Base-by-base conservation (phyloP, 192 early-diverging fungal genomes). In the Nowakowskiella sp. region DNA sequence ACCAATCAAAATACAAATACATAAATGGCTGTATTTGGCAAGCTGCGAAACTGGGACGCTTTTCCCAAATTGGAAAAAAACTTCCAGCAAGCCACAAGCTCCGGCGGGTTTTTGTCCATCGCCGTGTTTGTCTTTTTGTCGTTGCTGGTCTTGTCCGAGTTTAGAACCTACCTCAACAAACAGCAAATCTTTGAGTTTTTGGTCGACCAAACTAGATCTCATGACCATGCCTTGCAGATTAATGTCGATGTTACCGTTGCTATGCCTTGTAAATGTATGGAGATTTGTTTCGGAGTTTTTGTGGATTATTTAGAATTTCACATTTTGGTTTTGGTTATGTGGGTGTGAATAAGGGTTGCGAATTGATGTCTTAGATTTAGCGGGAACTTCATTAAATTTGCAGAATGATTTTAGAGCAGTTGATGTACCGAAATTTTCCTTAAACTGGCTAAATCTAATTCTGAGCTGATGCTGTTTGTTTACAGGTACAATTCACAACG, bases 41-140 rank as follows among this genome's bases (percentile, higher is more conserved):
- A n/a, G n/a, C n/a, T n/a, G n/a, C n/a, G n/a, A n/a, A n/a, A n/a
- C n/a, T n/a, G n/a, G n/a, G 91, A 95, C 72, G 92, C 85, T 6
- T 95, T 95, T 54, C 85, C 84, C 13, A 95, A 95, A 65, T 81
- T 93, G 36, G 91, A 95, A 52, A 61, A 67, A 24, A 82, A 84
- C 33, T 84, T 88, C 54, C 84, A 88, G 49, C 64, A 81, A 42
- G 66, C 79, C 26, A 87, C 85, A 26, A 70, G 78, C 3, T 71
- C 83, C 0, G 91, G 92, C 42, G 73, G 73, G 22, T 44, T 91
- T 21, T 49, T 89, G 46, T 90, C 90, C 0, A 31, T 92, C 1
- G 30, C 87, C 1, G 78, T 93, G 21, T 58, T 78, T 1, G 49
- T 77, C 39, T 61, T 77, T n/a, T 80, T 95, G 23, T 62, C 74